Percentiles rank a stretch among this genome's conserved stretches.
Conservation (phyloP, 2,329 filamentous ascomycete species). For the Diaporthe citriasiana region DNA sequence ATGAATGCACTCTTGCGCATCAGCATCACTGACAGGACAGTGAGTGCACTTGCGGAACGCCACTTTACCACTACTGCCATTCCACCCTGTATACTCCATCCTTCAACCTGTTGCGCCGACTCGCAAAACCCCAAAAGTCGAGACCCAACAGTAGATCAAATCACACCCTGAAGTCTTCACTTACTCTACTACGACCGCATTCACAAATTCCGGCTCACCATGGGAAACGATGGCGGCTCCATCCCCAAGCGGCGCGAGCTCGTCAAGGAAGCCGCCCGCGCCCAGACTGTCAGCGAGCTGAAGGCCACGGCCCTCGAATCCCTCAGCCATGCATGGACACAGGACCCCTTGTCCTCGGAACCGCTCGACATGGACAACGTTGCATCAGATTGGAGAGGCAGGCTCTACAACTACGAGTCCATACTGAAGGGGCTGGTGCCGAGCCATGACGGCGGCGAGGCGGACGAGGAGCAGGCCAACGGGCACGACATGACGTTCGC, state of each 20-base stretch:
- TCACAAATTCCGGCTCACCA: slow-evolving; percentile 54
- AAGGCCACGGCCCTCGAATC: slow-evolving; percentile 91
- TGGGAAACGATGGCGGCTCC: slow-evolving; percentile 98
- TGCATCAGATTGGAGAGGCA: slow-evolving; percentile 85
- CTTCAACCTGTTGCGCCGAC: slow-evolving; percentile 30
- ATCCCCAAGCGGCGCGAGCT: slow-evolving; percentile 97
- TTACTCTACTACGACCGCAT: background rate
- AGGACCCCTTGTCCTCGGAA: slow-evolving; percentile 87
- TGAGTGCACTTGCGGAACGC: background rate
- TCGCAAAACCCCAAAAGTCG: slow-evolving; percentile 20
- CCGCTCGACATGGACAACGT: slow-evolving; percentile 78
- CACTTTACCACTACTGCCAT: background rate
- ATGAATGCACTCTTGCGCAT: background rate
- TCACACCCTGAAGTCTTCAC: no score
- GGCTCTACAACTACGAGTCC: slow-evolving; percentile 95
- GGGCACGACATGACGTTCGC: slow-evolving; percentile 57
- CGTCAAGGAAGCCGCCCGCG: slow-evolving; percentile 90
- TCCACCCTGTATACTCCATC: no score
- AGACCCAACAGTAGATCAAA: background rate
- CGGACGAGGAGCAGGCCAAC: slow-evolving; percentile 64
- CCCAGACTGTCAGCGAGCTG: slow-evolving; percentile 84
- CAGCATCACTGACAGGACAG: background rate
- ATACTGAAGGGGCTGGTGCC: slow-evolving; percentile 76
- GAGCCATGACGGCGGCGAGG: slow-evolving; percentile 72
- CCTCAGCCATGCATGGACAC: slow-evolving; percentile 87